phyloP scores from a whole-genome alignment of 257 asterid species.

The Eustoma russellianum region DNA sequence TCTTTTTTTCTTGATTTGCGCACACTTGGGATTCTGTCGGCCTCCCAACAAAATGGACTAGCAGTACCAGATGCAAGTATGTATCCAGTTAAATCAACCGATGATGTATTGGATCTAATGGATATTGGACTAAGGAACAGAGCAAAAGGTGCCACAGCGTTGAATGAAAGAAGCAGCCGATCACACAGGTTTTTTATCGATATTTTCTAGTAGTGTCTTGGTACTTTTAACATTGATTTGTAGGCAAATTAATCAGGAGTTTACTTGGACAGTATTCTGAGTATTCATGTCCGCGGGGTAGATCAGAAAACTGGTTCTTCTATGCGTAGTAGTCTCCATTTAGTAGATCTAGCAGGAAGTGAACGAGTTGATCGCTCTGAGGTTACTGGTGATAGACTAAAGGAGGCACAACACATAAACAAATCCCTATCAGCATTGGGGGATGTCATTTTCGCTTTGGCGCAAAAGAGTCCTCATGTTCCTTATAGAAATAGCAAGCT shows the following conservation, averaged over 20 bases:
- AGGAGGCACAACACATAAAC: constrained; percentile 92
- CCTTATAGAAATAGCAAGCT: constrained; percentile 98
- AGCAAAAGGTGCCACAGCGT: constrained; percentile 77
- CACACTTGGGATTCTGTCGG: constrained; percentile 75
- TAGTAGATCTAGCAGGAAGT: constrained; percentile 99
- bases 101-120: constrained; percentile 73
- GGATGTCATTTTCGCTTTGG: constrained; percentile 85
- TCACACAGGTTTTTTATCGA: constrained; percentile 67
- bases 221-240: not conserved
- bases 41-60: constrained; percentile 60
- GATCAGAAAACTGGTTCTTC: constrained; percentile 65
- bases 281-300: constrained; percentile 61
- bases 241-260: constrained; percentile 4
- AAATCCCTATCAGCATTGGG: constrained; percentile 95
- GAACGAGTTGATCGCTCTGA: constrained; percentile 97
- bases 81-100: constrained; percentile 46
- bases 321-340: constrained; percentile 78
- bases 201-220: not conserved
- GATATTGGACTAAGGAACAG: constrained; percentile 72
- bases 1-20: constrained; percentile 54
- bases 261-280: constrained; percentile 44
- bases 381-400: constrained; percentile 89
- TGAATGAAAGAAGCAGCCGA: constrained; percentile 93
- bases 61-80: constrained; percentile 91
- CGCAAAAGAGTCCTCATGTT: constrained; percentile 77